Evolutionary conservation across 106 monocot genomes (phyloP).

Genomic region (Vanilla planifolia): DNA sequence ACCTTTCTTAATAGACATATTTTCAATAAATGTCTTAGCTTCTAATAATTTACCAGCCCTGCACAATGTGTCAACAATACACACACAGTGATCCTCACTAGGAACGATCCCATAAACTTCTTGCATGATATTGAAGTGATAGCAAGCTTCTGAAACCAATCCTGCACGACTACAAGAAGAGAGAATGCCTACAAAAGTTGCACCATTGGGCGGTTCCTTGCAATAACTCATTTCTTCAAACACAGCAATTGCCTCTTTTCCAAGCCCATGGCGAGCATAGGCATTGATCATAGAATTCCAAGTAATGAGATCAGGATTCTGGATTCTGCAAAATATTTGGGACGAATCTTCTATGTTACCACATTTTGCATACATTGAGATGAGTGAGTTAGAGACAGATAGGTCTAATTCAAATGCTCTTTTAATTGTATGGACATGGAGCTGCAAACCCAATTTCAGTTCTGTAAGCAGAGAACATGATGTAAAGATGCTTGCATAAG

Average conservation of each 20-base stretch:
- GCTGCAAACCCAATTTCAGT: constrained; percentile 21
- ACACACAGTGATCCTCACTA: constrained; percentile 28
- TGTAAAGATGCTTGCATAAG: constrained; percentile 25
- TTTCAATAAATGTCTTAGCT: constrained; percentile 24
- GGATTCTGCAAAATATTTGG: constrained; percentile 11
- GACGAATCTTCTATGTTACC: constrained; percentile 17
- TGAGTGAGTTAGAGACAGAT: constrained; percentile 31
- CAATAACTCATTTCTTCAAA: constrained; percentile 19
- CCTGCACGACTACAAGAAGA: constrained; percentile 36
- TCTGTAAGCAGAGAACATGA: constrained; percentile 25
- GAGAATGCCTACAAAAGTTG: constrained; percentile 25
- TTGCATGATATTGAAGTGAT: constrained; percentile 26
- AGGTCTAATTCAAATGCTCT: constrained; percentile 14
- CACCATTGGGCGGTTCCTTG: constrained; percentile 17
- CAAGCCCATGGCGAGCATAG: constrained; percentile 23
- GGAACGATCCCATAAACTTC: constrained; percentile 19
- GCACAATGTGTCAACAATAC: constrained; percentile 34
- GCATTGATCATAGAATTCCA: constrained; percentile 37
- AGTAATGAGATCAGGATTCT: constrained; percentile 18
- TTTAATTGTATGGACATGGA: constrained; percentile 30
- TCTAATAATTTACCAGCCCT: constrained; percentile 22
- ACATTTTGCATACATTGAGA: constrained; percentile 36
- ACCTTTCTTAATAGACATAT: constrained; percentile 11
- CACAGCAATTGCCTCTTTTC: constrained; percentile 17
- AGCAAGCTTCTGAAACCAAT: constrained; percentile 30